These are phyloP conservation scores for Boletus sp. DNA, from an alignment of 1,284 basidiomycete genomes.

Conservation along the genomic window DNA sequence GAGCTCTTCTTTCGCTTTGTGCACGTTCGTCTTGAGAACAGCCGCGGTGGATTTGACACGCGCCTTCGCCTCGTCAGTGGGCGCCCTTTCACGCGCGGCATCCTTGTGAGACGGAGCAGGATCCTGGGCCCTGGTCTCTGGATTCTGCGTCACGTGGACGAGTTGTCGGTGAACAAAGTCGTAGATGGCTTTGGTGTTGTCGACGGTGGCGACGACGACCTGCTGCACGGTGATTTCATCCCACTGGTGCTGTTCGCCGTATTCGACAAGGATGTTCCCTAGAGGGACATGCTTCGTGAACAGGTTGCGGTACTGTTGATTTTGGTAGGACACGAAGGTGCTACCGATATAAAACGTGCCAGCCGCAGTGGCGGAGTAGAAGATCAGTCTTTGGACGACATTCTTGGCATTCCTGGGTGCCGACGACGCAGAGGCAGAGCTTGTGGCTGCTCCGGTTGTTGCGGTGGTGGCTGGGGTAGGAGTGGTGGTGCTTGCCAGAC, in stretches of 20 bases:
- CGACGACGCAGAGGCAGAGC: constrained; percentile 16
- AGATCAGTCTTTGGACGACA: constrained; percentile 48
- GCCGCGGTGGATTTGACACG: constrained; percentile 46
- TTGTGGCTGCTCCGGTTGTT: neutral
- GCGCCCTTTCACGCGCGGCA: constrained; percentile 34
- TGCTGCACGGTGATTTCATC: constrained; percentile 64
- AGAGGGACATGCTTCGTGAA: constrained; percentile 78
- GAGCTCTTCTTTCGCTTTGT: constrained; percentile 39
- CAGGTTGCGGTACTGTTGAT: constrained; percentile 72
- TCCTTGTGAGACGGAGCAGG: constrained; percentile 18
- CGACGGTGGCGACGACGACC: constrained; percentile 53
- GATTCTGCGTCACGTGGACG: constrained; percentile 35
- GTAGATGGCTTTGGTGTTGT: constrained; percentile 50
- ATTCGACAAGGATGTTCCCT: constrained; percentile 74
- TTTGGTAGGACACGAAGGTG: constrained; percentile 70
- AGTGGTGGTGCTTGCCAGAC: constrained; percentile 42
- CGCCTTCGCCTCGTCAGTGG: constrained; percentile 41
- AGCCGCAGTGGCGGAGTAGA: constrained; percentile 61
- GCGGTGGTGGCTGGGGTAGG: neutral
- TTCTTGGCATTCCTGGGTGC: constrained; percentile 51
- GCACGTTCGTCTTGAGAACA: constrained; percentile 48
- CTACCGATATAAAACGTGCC: constrained; percentile 79
- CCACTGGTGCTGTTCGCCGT: constrained; percentile 76
- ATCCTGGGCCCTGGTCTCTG: constrained; percentile 39
- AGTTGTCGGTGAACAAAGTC: constrained; percentile 44